These are phyloP conservation scores for Talaromyces ruber DNA, from an alignment of 495 filamentous ascomycete genomes.

Conservation along the genomic window DNA sequence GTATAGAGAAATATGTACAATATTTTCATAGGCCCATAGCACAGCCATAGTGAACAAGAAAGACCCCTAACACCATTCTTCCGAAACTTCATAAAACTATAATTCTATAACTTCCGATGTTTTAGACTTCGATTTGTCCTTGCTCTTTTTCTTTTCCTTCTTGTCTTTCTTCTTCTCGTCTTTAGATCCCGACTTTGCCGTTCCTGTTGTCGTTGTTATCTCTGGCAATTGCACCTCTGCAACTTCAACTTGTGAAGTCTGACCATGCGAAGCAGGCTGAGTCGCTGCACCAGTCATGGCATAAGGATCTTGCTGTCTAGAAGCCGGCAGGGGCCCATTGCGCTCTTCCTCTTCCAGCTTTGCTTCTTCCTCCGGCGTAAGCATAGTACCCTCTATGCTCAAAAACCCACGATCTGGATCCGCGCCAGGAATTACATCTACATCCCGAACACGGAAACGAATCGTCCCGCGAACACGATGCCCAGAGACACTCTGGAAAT, in stretches of 20 bases:
- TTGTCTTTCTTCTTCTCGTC: constrained; percentile 17
- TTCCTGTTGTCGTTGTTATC: constrained; percentile 9
- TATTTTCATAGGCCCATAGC: neutral
- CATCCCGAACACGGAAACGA: constrained; percentile 52
- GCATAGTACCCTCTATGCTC: constrained; percentile 63
- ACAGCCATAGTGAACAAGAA: neutral
- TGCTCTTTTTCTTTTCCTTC: constrained; percentile 15
- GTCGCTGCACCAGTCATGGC: constrained; percentile 12
- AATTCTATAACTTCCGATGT: neutral
- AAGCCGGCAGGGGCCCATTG: constrained; percentile 15
- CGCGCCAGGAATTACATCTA: constrained; percentile 50
- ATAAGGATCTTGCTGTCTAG: constrained; percentile 10
- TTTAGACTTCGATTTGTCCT: constrained; percentile 7
- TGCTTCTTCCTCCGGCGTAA: constrained; percentile 38
- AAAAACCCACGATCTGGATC: constrained; percentile 53
- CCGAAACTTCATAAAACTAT: neutral
- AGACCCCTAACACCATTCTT: neutral
- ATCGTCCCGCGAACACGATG: constrained; percentile 52
- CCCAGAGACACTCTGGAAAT: constrained; percentile 55
- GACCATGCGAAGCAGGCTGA: constrained; percentile 5
- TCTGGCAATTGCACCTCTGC: constrained; percentile 5
- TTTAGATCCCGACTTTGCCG: constrained; percentile 15
- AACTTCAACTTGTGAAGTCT: constrained; percentile 13
- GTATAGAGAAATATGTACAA: neutral
- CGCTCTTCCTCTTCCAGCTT: constrained; percentile 29